Evolutionary conservation across 1,284 basidiomycete species (phyloP), one percentile per base, ranked within the genome.

Genomic region (Cryptococcus jaspeensis): DNA sequence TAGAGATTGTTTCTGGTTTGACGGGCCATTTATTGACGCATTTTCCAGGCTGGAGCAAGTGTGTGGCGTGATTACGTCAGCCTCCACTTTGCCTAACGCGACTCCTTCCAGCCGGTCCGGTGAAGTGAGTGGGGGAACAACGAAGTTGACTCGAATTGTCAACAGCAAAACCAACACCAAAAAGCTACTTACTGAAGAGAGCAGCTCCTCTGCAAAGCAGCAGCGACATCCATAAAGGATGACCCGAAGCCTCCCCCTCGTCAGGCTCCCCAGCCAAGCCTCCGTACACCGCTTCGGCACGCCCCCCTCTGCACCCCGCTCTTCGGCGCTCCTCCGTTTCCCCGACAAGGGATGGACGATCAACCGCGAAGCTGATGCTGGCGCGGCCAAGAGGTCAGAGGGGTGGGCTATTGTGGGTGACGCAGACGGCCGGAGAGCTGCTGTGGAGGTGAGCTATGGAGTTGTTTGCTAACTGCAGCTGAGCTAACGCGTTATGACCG

Each of bases 371-470:
- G n/a, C 41, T 7, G 35, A 13, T 36, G 45, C n/a, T 16, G 45
- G 45, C 5, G 20, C 13, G 6, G 16, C 47, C 20, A 40, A 46
- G 22, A 51, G 51, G 13, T 18, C 28, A 1, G 66, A 70, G 60
- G 85, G 81, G n/a, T 89, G 89, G 88, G 88, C 86, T 0, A 80
- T 90, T 18, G 80, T 89, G 7, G 84, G 78, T 0, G 72, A 78
- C 58, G 67, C 81, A 9, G 84, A 58, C 78, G 82, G 61, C 78
- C 81, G 68, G 83, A 85, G 67, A 73, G 79, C 28, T 67, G 66
- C 88, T 20, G 82, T 90, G 51, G 83, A 87, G 79, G 88, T 87
- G 66, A 52, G 79, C 56, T 12, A 3, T 18, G 4, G 8, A 11
- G 18, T 45, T 35, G 8, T 9, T 22, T 2, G 25, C 22, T 20